Conservation (phyloP, 2,329 filamentous ascomycete genomes). For the Diaporthe velutina region DNA sequence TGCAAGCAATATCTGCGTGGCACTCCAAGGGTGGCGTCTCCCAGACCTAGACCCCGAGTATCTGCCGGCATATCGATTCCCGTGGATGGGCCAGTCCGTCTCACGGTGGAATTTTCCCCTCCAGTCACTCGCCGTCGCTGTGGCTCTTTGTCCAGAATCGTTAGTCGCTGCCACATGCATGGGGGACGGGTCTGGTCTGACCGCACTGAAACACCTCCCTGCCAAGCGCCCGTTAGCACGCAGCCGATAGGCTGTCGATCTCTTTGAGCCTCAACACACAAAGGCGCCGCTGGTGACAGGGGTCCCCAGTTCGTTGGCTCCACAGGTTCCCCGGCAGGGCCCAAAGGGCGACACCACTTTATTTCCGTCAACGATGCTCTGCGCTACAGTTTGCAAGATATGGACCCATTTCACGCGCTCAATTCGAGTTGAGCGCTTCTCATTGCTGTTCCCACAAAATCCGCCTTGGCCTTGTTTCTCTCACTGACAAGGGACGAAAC, state of each 20-base stretch:
- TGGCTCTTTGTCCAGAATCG: neutral
- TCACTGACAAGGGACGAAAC: conserved; percentile 21
- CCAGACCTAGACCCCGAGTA: neutral
- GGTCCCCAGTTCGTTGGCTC: neutral
- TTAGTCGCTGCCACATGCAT: conserved; percentile 12
- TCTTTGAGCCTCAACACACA: conserved; percentile 36
- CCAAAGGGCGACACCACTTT: conserved; percentile 6
- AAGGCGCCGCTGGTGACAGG: conserved; percentile 3
- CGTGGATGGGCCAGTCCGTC: conserved; percentile 3
- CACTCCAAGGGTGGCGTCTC: neutral
- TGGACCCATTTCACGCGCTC: conserved; percentile 15
- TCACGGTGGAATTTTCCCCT: neutral
- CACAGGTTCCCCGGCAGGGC: conserved; percentile 12
- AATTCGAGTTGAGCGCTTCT: conserved; percentile 13
- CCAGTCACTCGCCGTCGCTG: neutral
- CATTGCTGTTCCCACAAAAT: neutral
- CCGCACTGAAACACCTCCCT: conserved; percentile 38
- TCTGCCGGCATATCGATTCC: conserved; percentile 16
- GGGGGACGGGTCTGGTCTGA: conserved; percentile 27
- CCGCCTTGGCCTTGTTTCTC: neutral
- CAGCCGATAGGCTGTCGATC: conserved; percentile 24
- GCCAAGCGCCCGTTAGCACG: conserved; percentile 16
- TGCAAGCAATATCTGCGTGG: neutral
- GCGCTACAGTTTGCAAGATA: conserved; percentile 1
- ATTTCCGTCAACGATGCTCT: neutral